These are phyloP conservation scores for Euphorbia peplus DNA, from an alignment of 345 rosid genomes.

Conservation along the genomic window DNA sequence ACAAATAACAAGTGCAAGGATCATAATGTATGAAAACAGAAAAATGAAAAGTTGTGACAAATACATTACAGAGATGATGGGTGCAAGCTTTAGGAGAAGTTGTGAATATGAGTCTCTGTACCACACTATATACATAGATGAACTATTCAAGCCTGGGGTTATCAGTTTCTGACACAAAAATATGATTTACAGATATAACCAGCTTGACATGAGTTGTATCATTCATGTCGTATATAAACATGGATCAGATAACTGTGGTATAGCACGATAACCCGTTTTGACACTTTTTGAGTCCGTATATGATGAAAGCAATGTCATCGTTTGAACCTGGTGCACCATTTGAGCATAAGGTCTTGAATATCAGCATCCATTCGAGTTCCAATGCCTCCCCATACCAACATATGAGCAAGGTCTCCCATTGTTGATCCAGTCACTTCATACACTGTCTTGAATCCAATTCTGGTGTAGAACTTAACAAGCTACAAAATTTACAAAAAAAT, in stretches of 20 bases:
- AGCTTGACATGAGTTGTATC: no score
- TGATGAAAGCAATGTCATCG: constrained; percentile 10
- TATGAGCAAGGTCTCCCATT: constrained; percentile 65
- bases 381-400: constrained; percentile 92
- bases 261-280: no score
- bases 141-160: no score
- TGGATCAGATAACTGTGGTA: no score
- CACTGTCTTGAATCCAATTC: constrained; percentile 70
- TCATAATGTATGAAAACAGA: no score
- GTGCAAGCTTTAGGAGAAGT: neutral
- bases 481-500: constrained; percentile 17
- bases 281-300: neutral
- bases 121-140: no score
- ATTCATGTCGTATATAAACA: no score
- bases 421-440: constrained; percentile 83
- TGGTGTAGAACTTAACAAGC: constrained; percentile 81
- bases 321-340: constrained; percentile 70
- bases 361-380: constrained; percentile 92
- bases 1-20: no score
- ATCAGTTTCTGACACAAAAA: no score
- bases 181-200: no score
- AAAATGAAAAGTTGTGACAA: no score
- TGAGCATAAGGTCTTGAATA: constrained; percentile 57
- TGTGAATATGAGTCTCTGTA: no score
- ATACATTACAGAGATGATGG: neutral